Percentiles rank a stretch among this genome's conserved stretches.
phyloP scores from a whole-genome alignment of 257 asterid genomes.

The Solanum verrucosum region DNA sequence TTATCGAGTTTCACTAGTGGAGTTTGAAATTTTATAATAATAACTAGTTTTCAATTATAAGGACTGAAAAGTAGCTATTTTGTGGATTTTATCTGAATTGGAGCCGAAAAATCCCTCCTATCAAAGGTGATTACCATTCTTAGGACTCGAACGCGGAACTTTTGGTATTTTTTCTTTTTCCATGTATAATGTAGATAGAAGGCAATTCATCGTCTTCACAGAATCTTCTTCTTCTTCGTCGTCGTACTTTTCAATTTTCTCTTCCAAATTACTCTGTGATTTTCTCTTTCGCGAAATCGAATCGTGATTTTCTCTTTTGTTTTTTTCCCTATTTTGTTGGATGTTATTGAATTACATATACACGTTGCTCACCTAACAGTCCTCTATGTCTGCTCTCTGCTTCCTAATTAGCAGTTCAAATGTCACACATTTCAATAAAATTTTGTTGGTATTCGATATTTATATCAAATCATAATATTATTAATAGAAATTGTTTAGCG shows the following conservation, averaged over 20 bases:
- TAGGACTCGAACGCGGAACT: background rate
- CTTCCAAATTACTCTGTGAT: too few species aligned
- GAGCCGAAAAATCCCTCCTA: background rate
- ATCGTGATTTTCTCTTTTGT: background rate
- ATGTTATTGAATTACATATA: background rate
- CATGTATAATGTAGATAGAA: background rate
- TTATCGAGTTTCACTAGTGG: accelerated
- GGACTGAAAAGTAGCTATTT: background rate
- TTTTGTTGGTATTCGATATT: too few species aligned
- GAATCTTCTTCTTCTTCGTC: too few species aligned
- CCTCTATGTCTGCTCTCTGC: background rate
- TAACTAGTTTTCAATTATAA: background rate
- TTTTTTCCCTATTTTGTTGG: background rate
- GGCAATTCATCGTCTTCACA: too few species aligned
- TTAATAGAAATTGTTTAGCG: too few species aligned
- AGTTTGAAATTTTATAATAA: too few species aligned
- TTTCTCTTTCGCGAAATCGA: too few species aligned
- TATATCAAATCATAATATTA: too few species aligned
- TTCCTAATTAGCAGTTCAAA: background rate
- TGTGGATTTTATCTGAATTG: background rate
- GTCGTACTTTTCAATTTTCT: too few species aligned
- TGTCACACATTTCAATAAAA: too few species aligned
- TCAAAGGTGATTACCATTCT: background rate
- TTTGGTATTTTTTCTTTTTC: background rate
- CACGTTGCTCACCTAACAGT: background rate